phyloP scores from a whole-genome alignment of 495 filamentous ascomycete species.

The Xylaria cubensis region DNA sequence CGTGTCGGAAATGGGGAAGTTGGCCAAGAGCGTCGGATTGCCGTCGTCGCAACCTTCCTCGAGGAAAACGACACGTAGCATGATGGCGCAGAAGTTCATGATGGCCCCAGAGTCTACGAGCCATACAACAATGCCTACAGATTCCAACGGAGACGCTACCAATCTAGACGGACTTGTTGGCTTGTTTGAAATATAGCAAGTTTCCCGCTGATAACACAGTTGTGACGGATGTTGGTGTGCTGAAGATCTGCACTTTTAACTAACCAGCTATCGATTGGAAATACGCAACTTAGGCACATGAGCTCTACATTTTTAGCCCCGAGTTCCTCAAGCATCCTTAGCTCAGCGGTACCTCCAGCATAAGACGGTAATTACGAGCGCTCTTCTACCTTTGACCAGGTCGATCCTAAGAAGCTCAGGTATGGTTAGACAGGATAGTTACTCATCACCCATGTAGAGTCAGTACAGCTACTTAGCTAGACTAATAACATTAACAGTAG shows the following conservation, averaged over 20 bases:
- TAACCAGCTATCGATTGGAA: background rate
- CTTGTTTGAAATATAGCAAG: constrained; percentile 38
- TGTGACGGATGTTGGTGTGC: background rate
- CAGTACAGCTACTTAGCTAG: background rate
- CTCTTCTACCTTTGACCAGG: background rate
- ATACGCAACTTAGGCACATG: background rate
- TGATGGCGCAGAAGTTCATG: constrained; percentile 66
- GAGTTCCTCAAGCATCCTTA: constrained; percentile 3
- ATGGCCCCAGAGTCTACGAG: constrained; percentile 36
- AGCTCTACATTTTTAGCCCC: constrained; percentile 2
- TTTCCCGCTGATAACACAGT: background rate
- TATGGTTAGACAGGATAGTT: background rate
- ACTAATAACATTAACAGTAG: background rate
- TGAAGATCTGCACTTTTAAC: background rate
- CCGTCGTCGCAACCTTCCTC: constrained; percentile 19
- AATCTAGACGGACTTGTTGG: constrained; percentile 42
- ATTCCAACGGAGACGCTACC: constrained; percentile 27
- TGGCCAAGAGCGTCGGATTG: constrained; percentile 55
- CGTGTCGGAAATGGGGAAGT: constrained; percentile 90
- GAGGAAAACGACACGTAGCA: constrained; percentile 51
- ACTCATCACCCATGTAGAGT: background rate
- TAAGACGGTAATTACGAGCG: background rate
- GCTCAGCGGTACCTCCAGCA: background rate
- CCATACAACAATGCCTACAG: constrained; percentile 6
- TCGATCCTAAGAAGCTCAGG: background rate